Conservation (phyloP, 371 early-diverging fungal genomes). For the Mortierella sp. region DNA sequence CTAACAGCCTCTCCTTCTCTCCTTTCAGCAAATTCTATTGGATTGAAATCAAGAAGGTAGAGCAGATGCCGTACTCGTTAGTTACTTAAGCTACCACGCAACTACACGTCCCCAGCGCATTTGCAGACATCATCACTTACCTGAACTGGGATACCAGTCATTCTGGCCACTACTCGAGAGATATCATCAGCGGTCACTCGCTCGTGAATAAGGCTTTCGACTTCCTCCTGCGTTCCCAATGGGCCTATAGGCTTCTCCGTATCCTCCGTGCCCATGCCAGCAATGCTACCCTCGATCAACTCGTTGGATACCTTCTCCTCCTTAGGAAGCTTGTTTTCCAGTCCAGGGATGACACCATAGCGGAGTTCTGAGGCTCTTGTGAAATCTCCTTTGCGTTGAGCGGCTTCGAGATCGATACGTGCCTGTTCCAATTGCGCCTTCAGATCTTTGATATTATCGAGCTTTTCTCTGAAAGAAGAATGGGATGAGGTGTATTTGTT, state of each 20-base stretch:
- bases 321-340: constrained; percentile 78
- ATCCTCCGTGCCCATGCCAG: constrained; percentile 18
- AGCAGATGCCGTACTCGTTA: neutral
- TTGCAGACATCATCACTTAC: constrained; percentile 26
- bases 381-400: constrained; percentile 81
- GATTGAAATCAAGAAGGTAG: neutral
- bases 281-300: constrained; percentile 19
- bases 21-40: constrained; percentile 76
- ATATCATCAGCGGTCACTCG: constrained; percentile 90
- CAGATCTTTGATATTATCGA: constrained; percentile 78
- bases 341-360: constrained; percentile 90
- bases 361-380: constrained; percentile 83
- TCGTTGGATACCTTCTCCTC: constrained; percentile 60
- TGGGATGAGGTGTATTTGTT: neutral
- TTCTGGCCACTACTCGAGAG: constrained; percentile 86
- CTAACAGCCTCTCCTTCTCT: constrained; percentile 85
- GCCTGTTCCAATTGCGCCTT: constrained; percentile 84
- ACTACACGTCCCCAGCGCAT: neutral
- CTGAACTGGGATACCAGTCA: constrained; percentile 93
- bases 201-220: constrained; percentile 81
- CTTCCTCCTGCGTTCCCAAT: constrained; percentile 62
- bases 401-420: constrained; percentile 80
- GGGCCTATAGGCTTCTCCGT: constrained; percentile 36
- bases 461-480: constrained; percentile 57
- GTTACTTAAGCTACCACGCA: neutral